phyloP scores from a whole-genome alignment of 306 rosid species.

The Rosa persica region DNA sequence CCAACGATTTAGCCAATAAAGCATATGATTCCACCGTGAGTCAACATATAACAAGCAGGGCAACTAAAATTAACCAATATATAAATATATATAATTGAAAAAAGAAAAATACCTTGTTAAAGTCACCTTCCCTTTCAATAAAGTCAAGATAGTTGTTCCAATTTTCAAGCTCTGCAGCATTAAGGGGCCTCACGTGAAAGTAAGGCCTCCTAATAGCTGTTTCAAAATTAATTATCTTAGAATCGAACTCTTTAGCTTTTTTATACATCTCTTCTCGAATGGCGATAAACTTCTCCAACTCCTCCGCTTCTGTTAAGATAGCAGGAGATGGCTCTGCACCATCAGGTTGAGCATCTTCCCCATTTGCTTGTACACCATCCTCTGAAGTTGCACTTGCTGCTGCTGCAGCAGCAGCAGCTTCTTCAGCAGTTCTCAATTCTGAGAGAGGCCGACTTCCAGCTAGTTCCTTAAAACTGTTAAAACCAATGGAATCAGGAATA shows the following conservation, averaged over 20 bases:
- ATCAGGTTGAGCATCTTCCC: constrained; percentile 65
- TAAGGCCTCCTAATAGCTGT: constrained; percentile 98
- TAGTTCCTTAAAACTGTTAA: constrained; percentile 86
- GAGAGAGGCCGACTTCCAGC: constrained; percentile 83
- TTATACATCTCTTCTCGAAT: constrained; percentile 95
- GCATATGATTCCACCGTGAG: constrained; percentile 78
- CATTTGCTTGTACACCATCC: constrained; percentile 46
- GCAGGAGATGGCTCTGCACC: constrained; percentile 56
- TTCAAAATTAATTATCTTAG: constrained; percentile 99
- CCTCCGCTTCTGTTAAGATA: constrained; percentile 94
- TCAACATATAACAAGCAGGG: constrained; percentile 50
- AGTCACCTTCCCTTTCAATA: constrained; percentile 89
- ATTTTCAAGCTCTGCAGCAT: constrained; percentile 92
- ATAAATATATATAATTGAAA: constrained; percentile 19
- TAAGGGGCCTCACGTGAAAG: constrained; percentile 94
- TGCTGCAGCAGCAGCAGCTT: constrained; percentile 51
- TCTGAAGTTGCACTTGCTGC: constrained; percentile 47
- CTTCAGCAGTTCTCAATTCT: constrained; percentile 74
- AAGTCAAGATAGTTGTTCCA: constrained; percentile 96
- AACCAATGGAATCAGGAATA: constrained; percentile 30
- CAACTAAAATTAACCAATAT: constrained; percentile 24
- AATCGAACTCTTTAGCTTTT: constrained; percentile 98
- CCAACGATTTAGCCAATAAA: constrained; percentile 94
- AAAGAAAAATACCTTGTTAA: constrained; percentile 65
- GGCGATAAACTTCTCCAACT: constrained; percentile 98